These are phyloP conservation scores for Trichosporon sp. DNA, from an alignment of 1,284 basidiomycete genomes.

Conservation along the genomic window DNA sequence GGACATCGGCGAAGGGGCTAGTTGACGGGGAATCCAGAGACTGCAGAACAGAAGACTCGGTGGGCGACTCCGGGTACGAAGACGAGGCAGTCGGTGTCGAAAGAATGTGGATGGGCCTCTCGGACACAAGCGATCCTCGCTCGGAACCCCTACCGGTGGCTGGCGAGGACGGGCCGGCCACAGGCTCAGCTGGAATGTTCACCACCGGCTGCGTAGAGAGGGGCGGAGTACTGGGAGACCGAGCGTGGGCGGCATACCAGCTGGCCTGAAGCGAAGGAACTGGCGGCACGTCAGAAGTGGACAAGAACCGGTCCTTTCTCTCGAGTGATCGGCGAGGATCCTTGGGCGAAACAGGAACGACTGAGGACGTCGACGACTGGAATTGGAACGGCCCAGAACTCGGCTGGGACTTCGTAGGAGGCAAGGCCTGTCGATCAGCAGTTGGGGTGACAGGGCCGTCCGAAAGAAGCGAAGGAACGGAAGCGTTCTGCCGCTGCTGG, in stretches of 20 bases:
- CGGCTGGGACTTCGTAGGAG: neutral
- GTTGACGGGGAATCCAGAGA: neutral
- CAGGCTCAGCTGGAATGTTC: neutral
- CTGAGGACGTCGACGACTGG: neutral
- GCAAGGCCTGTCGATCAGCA: neutral
- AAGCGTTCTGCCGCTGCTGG: constrained; percentile 32
- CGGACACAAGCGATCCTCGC: neutral
- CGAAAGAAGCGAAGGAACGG: neutral
- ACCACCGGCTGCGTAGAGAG: neutral
- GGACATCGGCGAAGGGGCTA: neutral
- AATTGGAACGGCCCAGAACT: neutral
- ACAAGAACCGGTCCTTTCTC: neutral
- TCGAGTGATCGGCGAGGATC: neutral
- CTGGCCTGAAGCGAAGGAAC: neutral
- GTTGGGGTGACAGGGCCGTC: neutral
- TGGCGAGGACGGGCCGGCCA: neutral
- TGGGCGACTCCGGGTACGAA: neutral
- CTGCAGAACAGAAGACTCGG: neutral
- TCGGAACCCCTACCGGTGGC: neutral
- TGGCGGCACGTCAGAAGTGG: neutral
- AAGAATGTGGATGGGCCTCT: neutral
- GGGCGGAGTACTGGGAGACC: neutral
- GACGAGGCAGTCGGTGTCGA: neutral
- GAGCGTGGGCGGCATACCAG: neutral
- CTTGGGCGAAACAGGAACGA: neutral